Conservation (phyloP, 2,329 filamentous ascomycete species). For the Sclerotinia trifoliorum region DNA sequence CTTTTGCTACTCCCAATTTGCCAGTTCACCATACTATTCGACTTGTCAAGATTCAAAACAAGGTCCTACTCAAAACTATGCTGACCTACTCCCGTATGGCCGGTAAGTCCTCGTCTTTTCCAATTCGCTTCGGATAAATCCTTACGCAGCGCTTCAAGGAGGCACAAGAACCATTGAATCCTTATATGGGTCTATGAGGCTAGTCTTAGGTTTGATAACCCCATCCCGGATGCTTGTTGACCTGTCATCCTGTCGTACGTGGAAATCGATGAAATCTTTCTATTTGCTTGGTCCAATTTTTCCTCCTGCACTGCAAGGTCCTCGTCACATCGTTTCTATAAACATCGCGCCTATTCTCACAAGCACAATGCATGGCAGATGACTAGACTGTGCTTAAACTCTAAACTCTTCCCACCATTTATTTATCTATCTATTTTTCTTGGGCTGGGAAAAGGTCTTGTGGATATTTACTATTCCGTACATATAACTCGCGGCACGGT, state of each 20-base stretch:
- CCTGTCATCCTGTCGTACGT: slow-evolving; percentile 14
- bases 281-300: neutral
- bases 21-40: neutral
- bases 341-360: slow-evolving; percentile 22
- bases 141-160: slow-evolving; percentile 21
- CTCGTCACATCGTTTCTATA: slow-evolving; percentile 19
- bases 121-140: slow-evolving; percentile 6
- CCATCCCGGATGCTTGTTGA: slow-evolving; percentile 13
- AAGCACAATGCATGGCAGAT: slow-evolving; percentile 12
- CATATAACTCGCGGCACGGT: slow-evolving; percentile 18
- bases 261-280: slow-evolving; percentile 1
- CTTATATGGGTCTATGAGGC: slow-evolving; percentile 19
- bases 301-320: slow-evolving; percentile 5
- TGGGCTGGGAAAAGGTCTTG: neutral
- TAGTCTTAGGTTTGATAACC: slow-evolving; percentile 7
- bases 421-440: slow-evolving; percentile 5
- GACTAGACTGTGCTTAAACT: slow-evolving; percentile 15
- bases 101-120: neutral
- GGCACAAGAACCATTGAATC: slow-evolving; percentile 17
- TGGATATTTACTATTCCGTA: neutral
- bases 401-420: neutral
- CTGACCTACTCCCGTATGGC: neutral
- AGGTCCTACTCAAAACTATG: neutral
- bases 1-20: neutral
- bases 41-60: neutral